These are phyloP conservation scores for Pythium sukuiense DNA, from an alignment of 352 stramenopile genomes.

Conservation along the genomic window DNA sequence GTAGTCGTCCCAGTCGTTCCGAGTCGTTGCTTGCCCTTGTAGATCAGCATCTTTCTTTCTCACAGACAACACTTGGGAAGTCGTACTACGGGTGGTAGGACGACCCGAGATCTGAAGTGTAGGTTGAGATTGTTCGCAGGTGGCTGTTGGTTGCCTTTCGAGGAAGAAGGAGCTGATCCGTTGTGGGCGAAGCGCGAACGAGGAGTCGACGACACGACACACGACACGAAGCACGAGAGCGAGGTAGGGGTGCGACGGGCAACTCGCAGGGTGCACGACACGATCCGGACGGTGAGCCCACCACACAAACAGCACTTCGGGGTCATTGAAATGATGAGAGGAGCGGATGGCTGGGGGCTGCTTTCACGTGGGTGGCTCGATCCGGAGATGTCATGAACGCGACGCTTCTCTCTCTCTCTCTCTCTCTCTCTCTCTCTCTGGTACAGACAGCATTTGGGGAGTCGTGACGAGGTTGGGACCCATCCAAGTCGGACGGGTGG, in stretches of 20 bases:
- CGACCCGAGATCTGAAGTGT: not conserved
- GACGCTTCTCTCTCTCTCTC: too few relatives aligned
- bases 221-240: not conserved
- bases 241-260: too few relatives aligned
- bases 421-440: too few relatives aligned
- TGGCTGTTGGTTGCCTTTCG: not conserved
- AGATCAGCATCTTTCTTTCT: not conserved
- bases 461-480: too few relatives aligned
- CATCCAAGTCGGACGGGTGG: too few relatives aligned
- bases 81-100: not conserved
- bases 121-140: not conserved
- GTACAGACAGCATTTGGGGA: too few relatives aligned
- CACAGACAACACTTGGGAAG: not conserved
- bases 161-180: not conserved
- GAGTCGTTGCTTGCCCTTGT: too few relatives aligned
- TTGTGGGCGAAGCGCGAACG: not conserved
- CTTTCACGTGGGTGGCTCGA: not conserved
- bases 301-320: not conserved
- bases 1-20: too few relatives aligned
- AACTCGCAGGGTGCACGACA: not conserved
- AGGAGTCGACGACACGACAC: not conserved
- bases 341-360: not conserved
- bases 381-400: not conserved
- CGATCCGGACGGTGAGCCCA: not conserved
- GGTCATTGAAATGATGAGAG: not conserved